phyloP scores from a whole-genome alignment of 345 rosid species.

The Brassica cretica region DNA sequence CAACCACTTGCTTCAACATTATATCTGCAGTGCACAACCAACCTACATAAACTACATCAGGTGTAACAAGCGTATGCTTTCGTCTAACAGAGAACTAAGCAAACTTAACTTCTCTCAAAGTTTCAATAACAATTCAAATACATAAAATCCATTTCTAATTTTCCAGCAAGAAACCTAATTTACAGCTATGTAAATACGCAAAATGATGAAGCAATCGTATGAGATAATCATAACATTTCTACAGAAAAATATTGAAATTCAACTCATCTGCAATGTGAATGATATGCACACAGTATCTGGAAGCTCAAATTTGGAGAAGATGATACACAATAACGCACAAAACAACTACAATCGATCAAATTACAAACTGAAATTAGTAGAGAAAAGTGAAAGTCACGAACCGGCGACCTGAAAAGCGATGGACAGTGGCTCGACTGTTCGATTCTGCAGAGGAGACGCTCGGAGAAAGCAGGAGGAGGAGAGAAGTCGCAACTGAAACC shows the following conservation, averaged over 20 bases:
- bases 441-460: not conserved
- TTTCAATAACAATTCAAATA: not conserved
- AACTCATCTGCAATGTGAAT: not conserved
- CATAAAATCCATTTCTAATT: constrained; percentile 4
- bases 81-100: not conserved
- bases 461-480: too few species aligned
- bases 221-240: not conserved
- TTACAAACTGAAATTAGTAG: not conserved
- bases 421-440: too few species aligned
- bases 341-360: not conserved
- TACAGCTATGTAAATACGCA: not conserved
- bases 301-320: constrained; percentile 2
- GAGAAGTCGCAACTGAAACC: too few species aligned
- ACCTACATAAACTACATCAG: not conserved
- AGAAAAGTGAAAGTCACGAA: not conserved
- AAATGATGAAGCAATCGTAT: constrained; percentile 4
- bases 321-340: not conserved
- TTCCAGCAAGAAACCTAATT: not conserved
- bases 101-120: not conserved
- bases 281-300: not conserved
- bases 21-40: constrained; percentile 14
- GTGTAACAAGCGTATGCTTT: not conserved
- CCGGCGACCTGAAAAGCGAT: not conserved
- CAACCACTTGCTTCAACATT: constrained; percentile 50
- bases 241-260: not conserved